Percentiles rank a stretch among this genome's conserved stretches.
These are phyloP conservation scores for Cavenderia fasciculata DNA, from an alignment of 78 protist genomes.

Conservation along the genomic window DNA sequence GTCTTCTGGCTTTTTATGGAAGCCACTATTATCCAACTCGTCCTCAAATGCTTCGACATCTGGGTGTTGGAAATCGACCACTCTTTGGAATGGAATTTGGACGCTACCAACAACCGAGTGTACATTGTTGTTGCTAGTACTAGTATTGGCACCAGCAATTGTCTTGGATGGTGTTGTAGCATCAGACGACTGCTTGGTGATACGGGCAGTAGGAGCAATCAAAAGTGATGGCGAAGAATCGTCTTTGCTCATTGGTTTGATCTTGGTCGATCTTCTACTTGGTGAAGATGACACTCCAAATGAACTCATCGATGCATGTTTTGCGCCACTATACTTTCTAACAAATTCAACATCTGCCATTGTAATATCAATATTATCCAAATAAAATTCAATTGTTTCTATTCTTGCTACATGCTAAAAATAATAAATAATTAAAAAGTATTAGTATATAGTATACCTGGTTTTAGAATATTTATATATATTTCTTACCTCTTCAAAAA, in stretches of 20 bases:
- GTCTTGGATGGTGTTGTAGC: neutral
- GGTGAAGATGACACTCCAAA: neutral
- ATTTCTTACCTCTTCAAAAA: conserved; percentile 8
- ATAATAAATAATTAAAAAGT: neutral
- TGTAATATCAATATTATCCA: conserved; percentile 13
- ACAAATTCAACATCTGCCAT: conserved; percentile 27
- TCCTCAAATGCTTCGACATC: neutral
- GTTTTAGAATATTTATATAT: neutral
- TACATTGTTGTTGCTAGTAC: too few relatives aligned
- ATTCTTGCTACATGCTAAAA: conserved; percentile 11
- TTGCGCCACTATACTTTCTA: conserved; percentile 4
- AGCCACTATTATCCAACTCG: neutral
- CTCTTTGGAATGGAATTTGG: conserved; percentile 5
- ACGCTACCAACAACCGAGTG: too few relatives aligned
- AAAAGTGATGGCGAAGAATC: neutral
- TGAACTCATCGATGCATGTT: neutral
- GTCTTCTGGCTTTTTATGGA: neutral
- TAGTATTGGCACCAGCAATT: too few relatives aligned
- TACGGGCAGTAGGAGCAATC: conserved; percentile 47
- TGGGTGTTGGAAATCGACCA: neutral
- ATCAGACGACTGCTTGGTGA: neutral
- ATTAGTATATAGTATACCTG: neutral
- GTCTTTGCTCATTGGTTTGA: conserved; percentile 43
- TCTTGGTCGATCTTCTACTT: neutral
- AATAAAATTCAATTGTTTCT: conserved; percentile 22